Base-by-base conservation (phyloP, 345 rosid genomes). In the Heritiera fomes region DNA sequence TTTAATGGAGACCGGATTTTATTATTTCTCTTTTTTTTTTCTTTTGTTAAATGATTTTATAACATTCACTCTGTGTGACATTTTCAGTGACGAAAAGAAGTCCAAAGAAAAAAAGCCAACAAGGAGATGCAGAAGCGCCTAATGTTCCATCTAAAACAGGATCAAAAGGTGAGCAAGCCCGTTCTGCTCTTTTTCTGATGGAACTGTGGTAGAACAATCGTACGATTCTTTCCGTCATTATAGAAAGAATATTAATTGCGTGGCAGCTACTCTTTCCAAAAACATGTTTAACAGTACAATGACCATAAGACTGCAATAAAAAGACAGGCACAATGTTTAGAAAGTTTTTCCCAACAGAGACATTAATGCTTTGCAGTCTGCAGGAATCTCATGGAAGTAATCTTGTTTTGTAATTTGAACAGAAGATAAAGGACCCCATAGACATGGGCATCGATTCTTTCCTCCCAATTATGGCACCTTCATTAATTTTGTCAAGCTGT, bases 391-490 rank as follows among this genome's bases (percentile, higher is more conserved):
- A 47, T 9, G 40, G 40, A 32, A 53, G 45, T 13, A 72, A 72
- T 34, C 75, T 53, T 53, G 75, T 72, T 34, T 53, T 72, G 14
- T 72, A 67, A 67, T 17, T 23, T 32, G 62, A 34, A 17, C 58
- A 75, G 78, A 14, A 45, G 13, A 32, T 2, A 10, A 61, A 60
- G 53, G 2, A 59, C 53, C 2, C 41, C 14, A 75, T 3, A 14
- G 20, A 23, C 28, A 23, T 23, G 28, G 28, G 28, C 28, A 23
- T 23, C 28, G 28, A 65, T 55, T 85, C 4, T 28, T 83, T 56
- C 91, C 93, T 28, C 71, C 85, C 8, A 90, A 84, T 79, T 88
- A 75, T 75, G 62, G 18, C 12, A 82, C 78, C 12, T 78, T 71
- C 76, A 79, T 84, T 13, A 82, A 84, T 50, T 79, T 87, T 53